Base-by-base conservation (phyloP, 257 asterid species). In the Ilex asprella region DNA sequence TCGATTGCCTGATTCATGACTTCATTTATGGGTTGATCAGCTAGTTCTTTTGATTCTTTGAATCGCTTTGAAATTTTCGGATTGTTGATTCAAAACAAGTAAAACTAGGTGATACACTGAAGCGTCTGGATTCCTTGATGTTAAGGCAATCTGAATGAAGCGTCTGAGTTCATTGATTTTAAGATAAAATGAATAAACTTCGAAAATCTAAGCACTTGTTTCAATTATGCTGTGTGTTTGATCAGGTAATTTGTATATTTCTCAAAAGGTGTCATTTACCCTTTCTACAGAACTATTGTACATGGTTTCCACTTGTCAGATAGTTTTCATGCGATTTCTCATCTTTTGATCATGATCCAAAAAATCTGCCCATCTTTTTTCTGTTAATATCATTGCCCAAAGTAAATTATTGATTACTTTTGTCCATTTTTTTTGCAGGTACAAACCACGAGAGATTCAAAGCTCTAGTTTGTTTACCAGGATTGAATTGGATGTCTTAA, bases 401-500 rank as follows among this genome's bases (percentile, higher is more conserved):
- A 58, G 41, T 66, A 32, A 29, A 52, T 16, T 65, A 47, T 60
- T 58, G 56, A 41, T 59, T 71, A 58, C 14, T 64, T 60, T 58
- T 29, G 27, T 55, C 27, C 39, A n/a, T 71, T 21, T 58, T 30
- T 69, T 64, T 41, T 58, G 7, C 31, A 56, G 70, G 74, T 75
- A 72, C 65, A 67, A 76, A 73, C 74, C 72, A 68, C 65, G 58
- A 35, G 79, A 72, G 77, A 67, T 44, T 52, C 31, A 65, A 73
- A 55, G 47, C 76, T 77, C 77, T 39, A 60, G 71, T 75, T 79
- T 66, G 65, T 63, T 46, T 67, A 32, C 75, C 67, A 68, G 57
- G 50, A 3, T 67, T 63, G 84, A 76, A 79, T 76, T 81, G 85
- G 71, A 66, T 35, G 27, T 67, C 52, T 72, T 65, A 47, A 27